Percentiles rank a stretch among this genome's conserved stretches.
Conservation (phyloP, 2,329 filamentous ascomycete species). For the Scleromitrula shiraiana region DNA sequence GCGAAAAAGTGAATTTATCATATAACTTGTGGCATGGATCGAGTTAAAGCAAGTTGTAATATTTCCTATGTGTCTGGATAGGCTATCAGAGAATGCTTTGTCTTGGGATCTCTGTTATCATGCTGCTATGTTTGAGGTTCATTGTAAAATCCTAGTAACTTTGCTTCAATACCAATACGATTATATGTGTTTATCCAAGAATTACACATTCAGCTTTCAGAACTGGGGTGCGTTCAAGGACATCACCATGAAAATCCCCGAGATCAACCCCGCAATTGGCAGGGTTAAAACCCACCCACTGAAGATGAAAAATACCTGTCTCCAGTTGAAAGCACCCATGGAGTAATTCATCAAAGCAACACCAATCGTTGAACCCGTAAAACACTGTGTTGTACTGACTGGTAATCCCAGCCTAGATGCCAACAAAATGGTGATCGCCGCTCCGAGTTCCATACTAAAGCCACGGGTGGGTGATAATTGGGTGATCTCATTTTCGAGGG, state of each 20-base stretch:
- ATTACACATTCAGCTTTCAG: not conserved
- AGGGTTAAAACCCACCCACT: constrained; percentile 49
- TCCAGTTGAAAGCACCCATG: constrained; percentile 65
- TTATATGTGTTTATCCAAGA: not conserved
- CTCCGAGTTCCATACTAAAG: constrained; percentile 71
- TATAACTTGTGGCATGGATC: no score
- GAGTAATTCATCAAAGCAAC: constrained; percentile 70
- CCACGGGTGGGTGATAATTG: constrained; percentile 39
- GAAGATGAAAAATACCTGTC: constrained; percentile 56
- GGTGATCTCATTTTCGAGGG: not conserved
- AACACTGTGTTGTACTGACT: constrained; percentile 73
- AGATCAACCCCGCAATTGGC: constrained; percentile 9
- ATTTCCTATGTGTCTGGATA: no score
- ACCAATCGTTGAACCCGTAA: constrained; percentile 68
- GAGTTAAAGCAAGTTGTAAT: no score
- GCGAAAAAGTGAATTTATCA: no score
- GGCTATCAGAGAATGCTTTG: no score
- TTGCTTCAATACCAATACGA: not conserved
- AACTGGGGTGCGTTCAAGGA: constrained; percentile 5
- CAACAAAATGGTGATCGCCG: constrained; percentile 65
- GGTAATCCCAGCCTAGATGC: constrained; percentile 65
- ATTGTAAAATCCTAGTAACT: no score
- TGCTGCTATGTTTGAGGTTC: no score
- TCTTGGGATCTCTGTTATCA: no score
- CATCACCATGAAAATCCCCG: constrained; percentile 9